Percentiles rank a stretch among this genome's conserved stretches.
These are phyloP conservation scores for Anthostomella pinea DNA, from an alignment of 2,329 filamentous ascomycete genomes.

Conservation along the genomic window DNA sequence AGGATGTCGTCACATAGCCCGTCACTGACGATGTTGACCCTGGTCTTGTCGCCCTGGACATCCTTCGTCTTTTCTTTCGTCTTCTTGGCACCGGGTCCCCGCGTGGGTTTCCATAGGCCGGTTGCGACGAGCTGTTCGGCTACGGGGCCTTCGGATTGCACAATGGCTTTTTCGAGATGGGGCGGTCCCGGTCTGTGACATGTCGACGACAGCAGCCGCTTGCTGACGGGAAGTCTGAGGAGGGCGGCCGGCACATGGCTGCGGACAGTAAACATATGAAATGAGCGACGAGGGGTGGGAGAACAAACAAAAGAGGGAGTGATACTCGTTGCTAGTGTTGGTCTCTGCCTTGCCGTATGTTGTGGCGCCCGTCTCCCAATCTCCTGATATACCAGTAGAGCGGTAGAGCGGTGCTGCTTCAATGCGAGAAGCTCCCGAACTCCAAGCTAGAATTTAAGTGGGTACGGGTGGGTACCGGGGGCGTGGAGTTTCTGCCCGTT, in stretches of 20 bases:
- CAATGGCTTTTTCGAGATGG: slow-evolving; percentile 4
- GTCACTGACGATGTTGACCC: slow-evolving; percentile 53
- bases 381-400: no score
- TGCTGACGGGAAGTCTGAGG: slow-evolving; percentile 8
- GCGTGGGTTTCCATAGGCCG: slow-evolving; percentile 13
- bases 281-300: slow-evolving; percentile 4
- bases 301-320: background rate
- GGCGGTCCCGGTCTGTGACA: slow-evolving; percentile 5
- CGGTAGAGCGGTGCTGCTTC: no score
- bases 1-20: slow-evolving; percentile 63
- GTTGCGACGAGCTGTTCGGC: slow-evolving; percentile 23
- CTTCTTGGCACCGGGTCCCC: background rate
- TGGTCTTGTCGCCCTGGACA: slow-evolving; percentile 32
- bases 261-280: slow-evolving; percentile 27
- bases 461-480: no score
- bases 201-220: slow-evolving; percentile 7
- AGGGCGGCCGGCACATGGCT: slow-evolving; percentile 22
- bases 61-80: background rate
- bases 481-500: no score
- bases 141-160: slow-evolving; percentile 9
- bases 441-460: no score
- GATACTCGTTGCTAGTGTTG: background rate
- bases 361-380: no score
- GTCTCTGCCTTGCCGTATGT: no score
- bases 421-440: no score